Percentiles rank a stretch among this genome's conserved stretches.
Conservation (phyloP, 768 basidiomycete species). For the Multifurca ochricompacta region DNA sequence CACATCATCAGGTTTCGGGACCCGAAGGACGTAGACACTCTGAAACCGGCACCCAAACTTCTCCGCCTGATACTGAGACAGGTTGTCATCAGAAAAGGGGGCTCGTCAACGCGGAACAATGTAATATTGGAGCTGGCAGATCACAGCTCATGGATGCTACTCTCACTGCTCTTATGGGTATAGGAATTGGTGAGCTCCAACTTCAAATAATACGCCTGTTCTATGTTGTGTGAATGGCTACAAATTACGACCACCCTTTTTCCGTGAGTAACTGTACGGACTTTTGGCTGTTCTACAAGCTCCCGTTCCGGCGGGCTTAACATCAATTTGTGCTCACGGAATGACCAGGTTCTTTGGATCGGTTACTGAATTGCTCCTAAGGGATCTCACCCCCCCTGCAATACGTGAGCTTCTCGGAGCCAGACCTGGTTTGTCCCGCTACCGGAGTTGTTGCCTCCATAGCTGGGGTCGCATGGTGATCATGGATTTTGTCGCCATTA, state of each 20-base stretch:
- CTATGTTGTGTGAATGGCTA: not conserved
- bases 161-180: conserved; percentile 17
- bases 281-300: not conserved
- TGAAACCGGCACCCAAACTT: not conserved
- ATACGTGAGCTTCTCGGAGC: not conserved
- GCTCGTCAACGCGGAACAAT: not conserved
- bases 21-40: not conserved
- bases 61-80: not conserved
- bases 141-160: conserved; percentile 14
- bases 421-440: not conserved
- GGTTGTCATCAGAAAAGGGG: not conserved
- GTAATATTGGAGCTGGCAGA: conserved; percentile 8
- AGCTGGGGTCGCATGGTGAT: not conserved
- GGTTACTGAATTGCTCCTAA: not conserved
- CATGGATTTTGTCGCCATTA: not conserved
- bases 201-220: not conserved
- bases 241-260: not conserved
- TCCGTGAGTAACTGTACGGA: too few relatives aligned
- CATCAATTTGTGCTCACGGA: not conserved
- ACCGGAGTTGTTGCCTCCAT: not conserved
- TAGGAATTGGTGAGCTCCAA: conserved; percentile 21
- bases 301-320: not conserved
- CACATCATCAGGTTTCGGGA: not conserved
- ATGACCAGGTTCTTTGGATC: not conserved
- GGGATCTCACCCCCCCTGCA: not conserved